Percentiles rank a stretch among this genome's conserved stretches.
phyloP scores from a whole-genome alignment of 257 asterid genomes.

The Euphrasia confusa region DNA sequence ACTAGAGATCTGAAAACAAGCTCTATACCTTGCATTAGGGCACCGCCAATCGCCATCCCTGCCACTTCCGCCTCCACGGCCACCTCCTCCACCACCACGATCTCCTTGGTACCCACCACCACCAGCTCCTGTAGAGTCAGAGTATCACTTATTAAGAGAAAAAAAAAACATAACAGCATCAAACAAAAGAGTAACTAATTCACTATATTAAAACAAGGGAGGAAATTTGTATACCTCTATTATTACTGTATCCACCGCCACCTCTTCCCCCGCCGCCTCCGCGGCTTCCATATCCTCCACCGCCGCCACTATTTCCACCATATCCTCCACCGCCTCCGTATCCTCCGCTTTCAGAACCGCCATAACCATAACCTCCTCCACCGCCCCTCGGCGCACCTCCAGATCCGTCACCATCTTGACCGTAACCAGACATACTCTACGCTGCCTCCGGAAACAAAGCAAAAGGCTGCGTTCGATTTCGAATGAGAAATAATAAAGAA shows the following conservation, averaged over 20 bases:
- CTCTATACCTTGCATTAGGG: constrained; percentile 70
- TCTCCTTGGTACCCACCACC: constrained; percentile 76
- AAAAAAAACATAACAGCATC: background rate
- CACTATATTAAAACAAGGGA: background rate
- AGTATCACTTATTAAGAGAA: constrained; percentile 8
- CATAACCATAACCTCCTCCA: constrained; percentile 43
- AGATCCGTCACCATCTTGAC: constrained; percentile 80
- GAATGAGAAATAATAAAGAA: constrained; percentile 1
- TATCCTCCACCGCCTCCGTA: constrained; percentile 40
- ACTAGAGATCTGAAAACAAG: constrained; percentile 15
- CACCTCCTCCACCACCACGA: constrained; percentile 64
- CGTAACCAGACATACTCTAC: constrained; percentile 46
- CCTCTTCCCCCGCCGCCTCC: constrained; percentile 33
- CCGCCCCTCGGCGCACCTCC: constrained; percentile 46
- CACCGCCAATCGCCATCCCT: constrained; percentile 99
- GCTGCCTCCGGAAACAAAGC: constrained; percentile 16
- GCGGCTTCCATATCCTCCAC: constrained; percentile 36
- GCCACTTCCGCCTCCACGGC: constrained; percentile 84
- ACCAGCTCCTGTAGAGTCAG: constrained; percentile 34
- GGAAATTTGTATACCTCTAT: constrained; percentile 43
- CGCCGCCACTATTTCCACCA: constrained; percentile 42
- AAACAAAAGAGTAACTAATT: background rate
- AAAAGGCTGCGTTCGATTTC: constrained; percentile 11
- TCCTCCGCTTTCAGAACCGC: constrained; percentile 54
- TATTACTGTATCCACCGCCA: constrained; percentile 56